Base-by-base conservation (phyloP, 1,139 yeast species). In the Wickerhamomyces sp. region DNA sequence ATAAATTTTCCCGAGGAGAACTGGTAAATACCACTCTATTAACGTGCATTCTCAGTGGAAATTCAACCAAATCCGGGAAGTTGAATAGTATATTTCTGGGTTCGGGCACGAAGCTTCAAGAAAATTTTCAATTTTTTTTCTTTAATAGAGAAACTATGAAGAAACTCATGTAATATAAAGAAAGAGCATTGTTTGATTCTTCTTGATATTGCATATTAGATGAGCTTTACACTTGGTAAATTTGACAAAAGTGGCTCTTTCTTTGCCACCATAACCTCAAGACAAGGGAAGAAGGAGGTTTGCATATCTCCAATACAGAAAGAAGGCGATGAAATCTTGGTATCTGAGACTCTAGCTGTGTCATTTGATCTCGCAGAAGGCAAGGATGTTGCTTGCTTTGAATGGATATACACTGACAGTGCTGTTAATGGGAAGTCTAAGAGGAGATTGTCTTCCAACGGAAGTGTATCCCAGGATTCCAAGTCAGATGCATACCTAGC, bases 341-440 rank as follows among this genome's bases (percentile, higher is more conserved):
- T 47, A 18, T 35, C 41, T 7, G 45, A 39, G 15, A 41, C 56
- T 3, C 40, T 56, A 36, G 43, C 47, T 23, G 54, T 60, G 6
- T 50, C 53, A 15, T 60, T 65, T 31, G 66, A 60, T 42, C 57
- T 66, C 10, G 61, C 57, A 14, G 43, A 61, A 7, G 62, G 58
- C 27, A 63, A 59, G 39, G 52, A 54, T 15, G 55, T 65, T 7
- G 49, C 55, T 15, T 37, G 55, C 1, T 45, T 62, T 18, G 54
- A 51, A 37, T 65, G 68, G 70, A 47, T 61, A 5, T 39, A 44
- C 1, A 43, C 46, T 32, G 48, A 33, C 13, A 51, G 40, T 8
- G 36, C 32, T 26, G 29, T 44, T 11, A 50, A 42, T 42, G 49
- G 51, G 4, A 53, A 39, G 37, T 42, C 54, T 2, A 51, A 50